Conservation (phyloP, 2,329 filamentous ascomycete genomes). For the Mycosphaerella arachidis region DNA sequence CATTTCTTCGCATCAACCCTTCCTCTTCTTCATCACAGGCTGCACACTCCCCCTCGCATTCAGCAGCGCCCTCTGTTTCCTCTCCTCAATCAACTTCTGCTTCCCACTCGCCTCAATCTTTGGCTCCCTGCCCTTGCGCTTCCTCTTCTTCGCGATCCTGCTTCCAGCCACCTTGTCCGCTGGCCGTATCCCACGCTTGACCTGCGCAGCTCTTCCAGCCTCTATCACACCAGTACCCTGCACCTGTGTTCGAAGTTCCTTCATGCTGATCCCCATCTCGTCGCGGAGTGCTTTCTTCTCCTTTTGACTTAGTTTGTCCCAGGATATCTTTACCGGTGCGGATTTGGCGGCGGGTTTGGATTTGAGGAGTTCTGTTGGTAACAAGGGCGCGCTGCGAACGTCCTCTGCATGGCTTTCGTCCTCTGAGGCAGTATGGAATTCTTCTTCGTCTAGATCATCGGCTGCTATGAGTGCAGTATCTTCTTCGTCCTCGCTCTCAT, state of each 20-base stretch:
- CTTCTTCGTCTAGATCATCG: neutral
- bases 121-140: slow-evolving; percentile 7
- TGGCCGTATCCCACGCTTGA: slow-evolving; percentile 13
- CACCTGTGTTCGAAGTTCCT: slow-evolving; percentile 10
- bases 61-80: slow-evolving; percentile 5
- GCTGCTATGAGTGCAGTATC: neutral
- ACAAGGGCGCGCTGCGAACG: neutral
- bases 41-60: neutral
- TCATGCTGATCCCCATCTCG: slow-evolving; percentile 6
- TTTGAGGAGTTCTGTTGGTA: slow-evolving; percentile 4
- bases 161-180: slow-evolving; percentile 11
- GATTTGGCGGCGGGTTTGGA: neutral
- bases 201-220: slow-evolving; percentile 19
- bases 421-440: slow-evolving; percentile 5
- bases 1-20: slow-evolving; percentile 2
- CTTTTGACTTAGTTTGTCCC: slow-evolving; percentile 1
- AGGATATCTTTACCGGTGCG: neutral
- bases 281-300: slow-evolving; percentile 7
- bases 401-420: neutral
- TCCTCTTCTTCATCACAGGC: slow-evolving; percentile 10
- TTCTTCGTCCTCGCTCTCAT: neutral
- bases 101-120: slow-evolving; percentile 12
- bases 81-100: slow-evolving; percentile 17
- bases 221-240: slow-evolving; percentile 18
- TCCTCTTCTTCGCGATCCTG: slow-evolving; percentile 11